Conservation (phyloP, 495 filamentous ascomycete genomes). For the Darksidea phi region DNA sequence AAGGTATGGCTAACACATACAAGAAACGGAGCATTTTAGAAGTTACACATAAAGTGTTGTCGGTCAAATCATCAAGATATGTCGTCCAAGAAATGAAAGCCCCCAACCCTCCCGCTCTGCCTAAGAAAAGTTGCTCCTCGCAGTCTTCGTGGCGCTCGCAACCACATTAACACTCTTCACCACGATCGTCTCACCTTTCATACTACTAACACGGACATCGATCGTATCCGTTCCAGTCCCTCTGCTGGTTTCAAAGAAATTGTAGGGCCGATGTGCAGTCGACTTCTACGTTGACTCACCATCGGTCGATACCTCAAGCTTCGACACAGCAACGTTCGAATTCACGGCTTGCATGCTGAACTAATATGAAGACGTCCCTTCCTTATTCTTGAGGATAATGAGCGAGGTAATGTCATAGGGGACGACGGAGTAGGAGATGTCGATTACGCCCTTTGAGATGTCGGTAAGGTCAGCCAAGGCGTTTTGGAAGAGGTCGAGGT, state of each 20-base stretch:
- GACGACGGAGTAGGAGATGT: slow-evolving; percentile 53
- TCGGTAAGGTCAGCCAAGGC: slow-evolving; percentile 54
- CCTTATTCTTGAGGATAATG: slow-evolving; percentile 56
- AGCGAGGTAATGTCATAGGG: slow-evolving; percentile 52
- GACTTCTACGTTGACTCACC: slow-evolving; percentile 53
- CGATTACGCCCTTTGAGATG: slow-evolving; percentile 52
- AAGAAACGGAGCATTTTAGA: slow-evolving; percentile 16
- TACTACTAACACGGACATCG: slow-evolving; percentile 54
- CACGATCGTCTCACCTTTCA: slow-evolving; percentile 46
- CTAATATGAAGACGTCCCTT: slow-evolving; percentile 54
- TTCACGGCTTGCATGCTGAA: slow-evolving; percentile 59
- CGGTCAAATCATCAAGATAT: not conserved
- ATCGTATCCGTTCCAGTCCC: slow-evolving; percentile 56
- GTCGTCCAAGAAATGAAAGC: too few species aligned
- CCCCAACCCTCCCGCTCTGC: not conserved
- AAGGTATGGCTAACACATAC: slow-evolving; percentile 14
- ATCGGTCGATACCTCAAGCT: slow-evolving; percentile 59
- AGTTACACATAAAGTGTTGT: slow-evolving; percentile 4
- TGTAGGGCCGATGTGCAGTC: slow-evolving; percentile 54
- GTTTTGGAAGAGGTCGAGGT: slow-evolving; percentile 60
- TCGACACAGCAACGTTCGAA: slow-evolving; percentile 51
- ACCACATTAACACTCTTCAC: slow-evolving; percentile 28
- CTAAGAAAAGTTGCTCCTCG: slow-evolving; percentile 26
- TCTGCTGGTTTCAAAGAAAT: slow-evolving; percentile 58
- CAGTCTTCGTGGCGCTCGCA: slow-evolving; percentile 8